These are phyloP conservation scores for Sphaerostilbella broomeana DNA, from an alignment of 2,329 filamentous ascomycete species.

Conservation along the genomic window DNA sequence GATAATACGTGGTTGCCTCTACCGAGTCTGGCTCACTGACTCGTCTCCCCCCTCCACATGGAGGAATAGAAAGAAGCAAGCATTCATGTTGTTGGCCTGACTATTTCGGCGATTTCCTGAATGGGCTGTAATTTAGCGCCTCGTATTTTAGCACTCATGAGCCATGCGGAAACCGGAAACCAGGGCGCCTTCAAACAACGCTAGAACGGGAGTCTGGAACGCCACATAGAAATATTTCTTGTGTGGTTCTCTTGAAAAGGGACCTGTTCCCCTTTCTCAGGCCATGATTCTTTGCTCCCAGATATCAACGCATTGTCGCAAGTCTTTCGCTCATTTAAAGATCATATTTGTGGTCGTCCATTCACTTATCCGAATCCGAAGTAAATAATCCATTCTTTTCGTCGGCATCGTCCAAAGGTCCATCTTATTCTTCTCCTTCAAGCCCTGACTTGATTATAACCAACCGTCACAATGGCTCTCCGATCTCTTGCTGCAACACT, in stretches of 20 bases:
- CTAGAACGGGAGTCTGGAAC: too few relatives aligned
- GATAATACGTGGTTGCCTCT: neutral
- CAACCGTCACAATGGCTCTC: slow-evolving; percentile 26
- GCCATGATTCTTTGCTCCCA: neutral
- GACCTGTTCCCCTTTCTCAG: neutral
- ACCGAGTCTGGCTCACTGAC: too few relatives aligned
- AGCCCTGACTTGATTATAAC: too few relatives aligned
- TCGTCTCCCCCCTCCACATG: too few relatives aligned
- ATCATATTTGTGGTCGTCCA: slow-evolving; percentile 10
- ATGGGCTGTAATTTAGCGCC: slow-evolving; percentile 1
- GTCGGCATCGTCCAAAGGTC: neutral
- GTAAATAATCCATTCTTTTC: slow-evolving; percentile 6
- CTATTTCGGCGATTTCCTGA: slow-evolving; percentile 9
- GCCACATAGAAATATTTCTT: too few relatives aligned
- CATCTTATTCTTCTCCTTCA: too few relatives aligned
- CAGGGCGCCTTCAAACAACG: too few relatives aligned
- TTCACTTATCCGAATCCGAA: slow-evolving; percentile 3
- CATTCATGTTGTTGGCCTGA: too few relatives aligned
- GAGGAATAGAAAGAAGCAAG: neutral
- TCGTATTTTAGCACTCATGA: slow-evolving; percentile 3
- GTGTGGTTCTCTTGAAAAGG: slow-evolving; percentile 2
- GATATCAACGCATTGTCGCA: slow-evolving; percentile 3
- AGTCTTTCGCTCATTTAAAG: slow-evolving; percentile 9
- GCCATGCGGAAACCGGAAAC: neutral
- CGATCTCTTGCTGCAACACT: slow-evolving; percentile 21